Evolutionary conservation across 1,284 basidiomycete genomes (phyloP), one percentile per base, ranked within the genome.

Genomic region (Xerocomus alliaceus): DNA sequence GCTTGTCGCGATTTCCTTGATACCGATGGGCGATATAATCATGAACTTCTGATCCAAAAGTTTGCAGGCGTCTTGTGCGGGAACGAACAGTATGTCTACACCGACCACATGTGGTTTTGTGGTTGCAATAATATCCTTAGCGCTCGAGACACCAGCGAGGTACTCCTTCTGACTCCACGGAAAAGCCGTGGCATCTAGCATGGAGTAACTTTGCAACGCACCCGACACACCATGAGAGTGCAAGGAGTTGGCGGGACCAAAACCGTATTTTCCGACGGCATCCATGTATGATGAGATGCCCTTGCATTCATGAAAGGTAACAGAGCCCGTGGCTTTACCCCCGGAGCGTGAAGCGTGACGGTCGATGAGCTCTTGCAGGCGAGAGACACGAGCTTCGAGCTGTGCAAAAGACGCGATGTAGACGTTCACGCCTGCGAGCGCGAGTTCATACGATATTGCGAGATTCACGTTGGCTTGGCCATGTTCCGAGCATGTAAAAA

Each of bases 391-490:
- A 15, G 26, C 11, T 31, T 15, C 28, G 45, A 66, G 63, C 2
- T 60, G 15, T 26, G 31, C 10, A 9, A 59, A 63, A n/a, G 62
- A 59, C 10, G 61, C 51, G 5, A 63, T 59, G 34, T 24, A n/a
- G 17, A 64, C 54, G 10, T 56, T 53, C 10, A 37, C 45, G 9
- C 63, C 64, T 9, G 53, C 64, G 7, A 52, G 44, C 3, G 59
- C 53, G 10, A 64, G 63, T 17, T 66, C 63, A 4, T 64, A 64
- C 13, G 63, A 37, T 29, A 24, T 64, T 22, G 63, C 63, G 17
- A 65, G 64, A 28, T 47, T 66, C 5, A 58, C 51, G 24, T 63
- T 66, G 45, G 60, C 42, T 54, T 63, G 54, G 5, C 64, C 64
- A 10, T 58, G 41, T 39, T 65, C 60, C 9, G 64, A 26, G 24